A percentile compares a stretch with the other conserved stretches of the same genome.
Evolutionary conservation across 768 basidiomycete genomes (phyloP).

Genomic region (Phlebiopsis flavidoalba): DNA sequence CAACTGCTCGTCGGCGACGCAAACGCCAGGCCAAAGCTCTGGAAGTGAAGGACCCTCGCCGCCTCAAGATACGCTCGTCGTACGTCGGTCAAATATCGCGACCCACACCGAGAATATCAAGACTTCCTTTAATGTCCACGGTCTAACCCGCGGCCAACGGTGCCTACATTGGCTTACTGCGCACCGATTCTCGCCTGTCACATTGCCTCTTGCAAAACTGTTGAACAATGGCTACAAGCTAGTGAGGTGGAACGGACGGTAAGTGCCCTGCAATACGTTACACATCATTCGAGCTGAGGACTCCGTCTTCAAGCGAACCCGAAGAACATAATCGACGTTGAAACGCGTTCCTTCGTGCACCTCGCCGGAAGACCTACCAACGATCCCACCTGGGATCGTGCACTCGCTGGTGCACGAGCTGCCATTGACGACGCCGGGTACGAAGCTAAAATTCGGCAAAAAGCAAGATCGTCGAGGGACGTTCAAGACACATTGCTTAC

Average conservation of each 20-base stretch:
- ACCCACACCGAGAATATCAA: neutral
- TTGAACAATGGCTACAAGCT: neutral
- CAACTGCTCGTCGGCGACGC: too few species aligned
- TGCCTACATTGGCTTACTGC: neutral
- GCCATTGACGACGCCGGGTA: too few species aligned
- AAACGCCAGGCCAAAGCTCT: too few species aligned
- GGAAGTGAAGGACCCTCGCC: too few species aligned
- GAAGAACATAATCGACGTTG: neutral
- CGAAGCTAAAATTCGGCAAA: neutral
- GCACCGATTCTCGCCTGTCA: neutral
- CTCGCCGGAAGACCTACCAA: neutral
- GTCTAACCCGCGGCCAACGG: neutral
- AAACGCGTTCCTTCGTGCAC: neutral
- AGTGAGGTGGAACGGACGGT: neutral
- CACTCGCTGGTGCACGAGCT: neutral
- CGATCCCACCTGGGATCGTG: neutral
- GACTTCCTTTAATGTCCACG: neutral
- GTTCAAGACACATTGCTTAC: neutral
- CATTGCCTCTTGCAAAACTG: neutral
- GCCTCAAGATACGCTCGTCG: neutral
- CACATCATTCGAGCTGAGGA: neutral
- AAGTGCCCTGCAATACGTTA: neutral
- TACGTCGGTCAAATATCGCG: neutral
- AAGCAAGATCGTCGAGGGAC: neutral
- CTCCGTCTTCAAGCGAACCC: neutral